A percentile compares a stretch with the other conserved stretches of the same genome.
These are phyloP conservation scores for Solanum neorickii DNA, from an alignment of 257 asterid genomes.

Conservation along the genomic window DNA sequence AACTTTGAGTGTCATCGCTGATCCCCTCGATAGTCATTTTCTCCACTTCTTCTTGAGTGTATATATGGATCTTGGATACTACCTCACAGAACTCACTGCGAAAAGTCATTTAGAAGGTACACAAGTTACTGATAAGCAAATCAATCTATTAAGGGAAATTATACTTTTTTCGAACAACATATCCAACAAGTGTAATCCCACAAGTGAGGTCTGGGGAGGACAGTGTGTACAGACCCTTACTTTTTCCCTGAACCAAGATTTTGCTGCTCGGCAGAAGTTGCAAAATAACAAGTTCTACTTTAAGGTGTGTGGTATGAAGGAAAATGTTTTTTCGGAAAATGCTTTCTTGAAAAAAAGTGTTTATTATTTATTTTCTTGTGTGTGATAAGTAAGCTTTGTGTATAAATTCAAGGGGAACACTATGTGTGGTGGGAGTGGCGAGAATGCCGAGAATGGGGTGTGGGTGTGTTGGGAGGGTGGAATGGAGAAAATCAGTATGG, in stretches of 20 bases:
- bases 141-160: neutral
- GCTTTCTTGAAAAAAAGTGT: neutral
- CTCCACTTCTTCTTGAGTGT: conserved; percentile 90
- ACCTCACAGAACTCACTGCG: conserved; percentile 82
- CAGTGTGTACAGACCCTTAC: neutral
- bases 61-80: conserved; percentile 72
- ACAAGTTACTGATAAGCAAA: neutral
- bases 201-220: neutral
- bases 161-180: neutral
- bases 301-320: neutral
- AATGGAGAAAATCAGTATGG: neutral
- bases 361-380: neutral
- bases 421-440: neutral
- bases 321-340: neutral
- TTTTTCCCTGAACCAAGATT: neutral
- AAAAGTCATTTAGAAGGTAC: neutral
- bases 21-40: conserved; percentile 64
- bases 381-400: neutral
- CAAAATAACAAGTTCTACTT: neutral
- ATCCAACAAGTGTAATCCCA: neutral
- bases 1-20: conserved; percentile 85
- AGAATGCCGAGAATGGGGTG: neutral
- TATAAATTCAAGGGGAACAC: neutral
- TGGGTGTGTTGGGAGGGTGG: neutral
- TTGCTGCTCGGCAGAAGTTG: neutral